Evolutionary conservation across 1,284 basidiomycete species (phyloP), one percentile per base, ranked within the genome.

Genomic region (Ustilago cynodontis): DNA sequence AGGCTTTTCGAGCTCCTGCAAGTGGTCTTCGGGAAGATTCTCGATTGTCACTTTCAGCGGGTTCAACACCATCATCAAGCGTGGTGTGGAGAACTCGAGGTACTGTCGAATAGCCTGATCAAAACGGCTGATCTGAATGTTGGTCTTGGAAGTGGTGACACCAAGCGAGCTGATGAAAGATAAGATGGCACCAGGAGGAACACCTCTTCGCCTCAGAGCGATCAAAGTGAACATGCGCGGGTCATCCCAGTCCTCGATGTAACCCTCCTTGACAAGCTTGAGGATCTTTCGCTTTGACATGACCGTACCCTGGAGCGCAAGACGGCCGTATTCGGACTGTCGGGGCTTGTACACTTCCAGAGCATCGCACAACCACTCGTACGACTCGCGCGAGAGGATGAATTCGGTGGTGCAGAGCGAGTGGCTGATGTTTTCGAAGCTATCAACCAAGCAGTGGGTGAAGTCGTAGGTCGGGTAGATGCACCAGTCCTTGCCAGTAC

Each of bases 291-390:
- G 93, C 88, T 99, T 99, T 9, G 95, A 98, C 89, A 93, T 95
- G 86, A 99, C 92, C 16, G 96, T 96, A 26, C 97, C 97, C 79
- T 97, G 94, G 53, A 99, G 87, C 83, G 92, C 95, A 65, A 99
- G 89, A 60, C 97, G 91, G 31, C 97, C 97, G 82, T 95, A 99
- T 86, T 99, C 97, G 66, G 94, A 96, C 88, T 99, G 97, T 71
- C 92, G 92, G n/a, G 97, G 95, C 86, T 96, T 98, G 90, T 99
- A 99, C 2, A 99, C 92, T 74, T 93, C 93, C 33, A 99, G 88
- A 2, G 93, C 94, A 85, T 99, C 96, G 85, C 97, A 99, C 16
- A 99, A 90, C 97, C 97, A 99, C 84, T 99, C 97, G 87, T 99
- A 99, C 0, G 95, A 97, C 84, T 95, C 93, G 62, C 97, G 92